Evolutionary conservation across 805 yeast species (phyloP).

Genomic region (Candida nemodendra): DNA sequence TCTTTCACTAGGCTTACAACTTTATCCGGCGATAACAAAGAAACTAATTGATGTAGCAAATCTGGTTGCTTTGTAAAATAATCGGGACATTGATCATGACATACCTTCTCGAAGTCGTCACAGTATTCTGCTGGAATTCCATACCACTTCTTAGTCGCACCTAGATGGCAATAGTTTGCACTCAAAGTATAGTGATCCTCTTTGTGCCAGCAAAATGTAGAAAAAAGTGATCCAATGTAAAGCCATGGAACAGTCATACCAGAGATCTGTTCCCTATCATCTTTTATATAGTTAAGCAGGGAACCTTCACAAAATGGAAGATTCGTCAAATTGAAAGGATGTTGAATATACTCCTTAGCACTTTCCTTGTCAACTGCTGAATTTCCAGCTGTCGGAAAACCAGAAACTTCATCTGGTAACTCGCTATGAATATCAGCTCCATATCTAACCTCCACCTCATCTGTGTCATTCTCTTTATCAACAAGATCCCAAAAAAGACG

Average conservation of each 20-base stretch:
- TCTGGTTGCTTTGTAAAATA: constrained; percentile 83
- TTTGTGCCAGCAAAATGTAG: constrained; percentile 96
- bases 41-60: constrained; percentile 79
- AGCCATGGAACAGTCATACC: constrained; percentile 98
- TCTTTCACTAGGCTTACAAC: constrained; percentile 39
- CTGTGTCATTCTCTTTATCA: constrained; percentile 21
- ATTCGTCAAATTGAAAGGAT: constrained; percentile 75
- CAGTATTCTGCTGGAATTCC: constrained; percentile 76
- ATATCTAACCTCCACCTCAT: constrained; percentile 64
- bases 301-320: constrained; percentile 72
- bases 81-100: constrained; percentile 72
- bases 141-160: constrained; percentile 91
- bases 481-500: constrained; percentile 60
- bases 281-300: constrained; percentile 55
- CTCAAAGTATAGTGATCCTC: constrained; percentile 93
- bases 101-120: constrained; percentile 59
- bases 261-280: constrained; percentile 56
- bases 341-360: constrained; percentile 41
- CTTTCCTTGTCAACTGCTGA: constrained; percentile 18
- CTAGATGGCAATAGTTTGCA: constrained; percentile 89
- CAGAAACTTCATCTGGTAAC: constrained; percentile 64
- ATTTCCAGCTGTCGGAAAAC: constrained; percentile 57
- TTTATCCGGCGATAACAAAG: constrained; percentile 69
- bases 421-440: constrained; percentile 83
- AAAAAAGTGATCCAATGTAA: constrained; percentile 82